A percentile compares a stretch with the other conserved stretches of the same genome.
Conservation (phyloP, 176 grass and related monocot genomes). For the Alopecurus myosuroides region DNA sequence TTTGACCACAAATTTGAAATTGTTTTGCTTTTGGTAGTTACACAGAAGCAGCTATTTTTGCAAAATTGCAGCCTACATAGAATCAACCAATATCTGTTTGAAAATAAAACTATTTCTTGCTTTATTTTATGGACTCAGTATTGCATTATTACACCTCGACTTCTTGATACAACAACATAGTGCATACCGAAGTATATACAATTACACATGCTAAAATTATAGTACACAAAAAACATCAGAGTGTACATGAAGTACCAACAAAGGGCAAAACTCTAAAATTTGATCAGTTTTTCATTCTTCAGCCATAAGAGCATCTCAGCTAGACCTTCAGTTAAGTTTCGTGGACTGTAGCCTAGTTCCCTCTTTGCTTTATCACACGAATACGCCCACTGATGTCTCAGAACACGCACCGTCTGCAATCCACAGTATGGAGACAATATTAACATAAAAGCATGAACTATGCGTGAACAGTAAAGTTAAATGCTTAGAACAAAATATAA, state of each 20-base stretch:
- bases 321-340: slow-evolving; percentile 82
- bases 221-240: background rate
- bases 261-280: slow-evolving; percentile 33
- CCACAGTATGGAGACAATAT: slow-evolving; percentile 5
- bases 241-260: background rate
- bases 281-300: slow-evolving; percentile 64
- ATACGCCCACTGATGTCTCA: slow-evolving; percentile 90
- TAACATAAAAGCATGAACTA: background rate
- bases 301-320: slow-evolving; percentile 77
- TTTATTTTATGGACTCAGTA: background rate
- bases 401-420: slow-evolving; percentile 64
- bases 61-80: background rate
- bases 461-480: slow-evolving; percentile 2
- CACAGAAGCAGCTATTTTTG: background rate
- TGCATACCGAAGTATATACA: slow-evolving; percentile 11
- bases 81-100: background rate
- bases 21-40: background rate
- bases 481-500: background rate
- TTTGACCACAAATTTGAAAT: slow-evolving; percentile 3
- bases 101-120: background rate
- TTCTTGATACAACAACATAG: background rate
- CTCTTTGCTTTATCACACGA: slow-evolving; percentile 74
- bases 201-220: background rate
- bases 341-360: slow-evolving; percentile 66
- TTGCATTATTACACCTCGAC: background rate